Base-by-base conservation (phyloP, 495 filamentous ascomycete species). In the Aspergillus biplanus region DNA sequence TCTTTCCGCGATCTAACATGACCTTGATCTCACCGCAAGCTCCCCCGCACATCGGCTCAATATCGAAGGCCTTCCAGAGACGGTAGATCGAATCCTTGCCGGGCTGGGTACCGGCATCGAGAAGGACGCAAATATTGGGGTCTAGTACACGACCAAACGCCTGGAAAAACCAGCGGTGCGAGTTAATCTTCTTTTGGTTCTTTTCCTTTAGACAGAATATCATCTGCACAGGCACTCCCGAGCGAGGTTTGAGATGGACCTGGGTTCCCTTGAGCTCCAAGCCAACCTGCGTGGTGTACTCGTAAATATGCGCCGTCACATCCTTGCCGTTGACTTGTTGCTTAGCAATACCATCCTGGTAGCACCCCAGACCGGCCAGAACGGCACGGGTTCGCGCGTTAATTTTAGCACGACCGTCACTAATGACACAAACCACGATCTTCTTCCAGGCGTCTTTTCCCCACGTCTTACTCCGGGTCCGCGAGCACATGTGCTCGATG, bases 111-210 rank as follows among this genome's bases (percentile, higher is more conserved):
- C 96, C 96, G 5, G 94, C 95, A 76, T 99, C 96, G 66, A 99
- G 88, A 59, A 99, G 83, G 35, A 97, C 92, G 70, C 96, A 98
- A 60, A 98, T 94, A 67, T 97, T 98, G 11, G 96, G 96, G 50
- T 99, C 88, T 18, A 99, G 78, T 9, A 98, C 90, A 46, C 86
- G 85, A 55, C 96, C 96, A 74, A 99, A 99, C 0, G 94, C 96
- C 71, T 97, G 90, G 86, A 99, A 98, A 80, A 98, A 97, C 96
- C 96, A 99, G 67, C 96, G 82, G 72, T 99, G 96, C 2, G 94
- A 97, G 72, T 99, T 99, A 84, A 99, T 98, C 81, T 99, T 99
- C 82, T 99, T 99, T 82, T 97, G 93, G 71, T 99, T 99, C 83
- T 97, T 96, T 75, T 99, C 96, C 82, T 99, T 99, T 65, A 99